Evolutionary conservation across 371 early-diverging fungal genomes (phyloP).

Genomic region (Mucor ambiguus): DNA sequence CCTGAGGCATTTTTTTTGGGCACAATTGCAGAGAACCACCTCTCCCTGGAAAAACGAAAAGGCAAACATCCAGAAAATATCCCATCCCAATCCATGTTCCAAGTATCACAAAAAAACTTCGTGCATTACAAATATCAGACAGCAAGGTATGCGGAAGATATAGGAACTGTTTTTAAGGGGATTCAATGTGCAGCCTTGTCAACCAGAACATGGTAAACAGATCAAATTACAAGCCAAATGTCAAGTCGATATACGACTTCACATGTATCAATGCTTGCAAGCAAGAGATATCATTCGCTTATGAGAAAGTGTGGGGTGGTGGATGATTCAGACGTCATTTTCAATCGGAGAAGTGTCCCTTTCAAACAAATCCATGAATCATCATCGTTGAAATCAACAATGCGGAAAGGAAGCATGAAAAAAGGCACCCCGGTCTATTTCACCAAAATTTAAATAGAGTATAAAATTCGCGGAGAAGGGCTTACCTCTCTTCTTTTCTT

Average conservation of each 20-base stretch:
- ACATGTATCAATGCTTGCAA: neutral
- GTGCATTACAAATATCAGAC: neutral
- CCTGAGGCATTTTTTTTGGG: no score
- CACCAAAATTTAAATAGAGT: neutral
- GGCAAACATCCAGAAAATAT: neutral
- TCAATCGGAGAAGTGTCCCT: conserved; percentile 7
- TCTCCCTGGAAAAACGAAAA: neutral
- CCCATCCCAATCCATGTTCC: neutral
- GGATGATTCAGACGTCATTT: conserved; percentile 2
- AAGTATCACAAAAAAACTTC: neutral
- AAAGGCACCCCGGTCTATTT: conserved; percentile 16
- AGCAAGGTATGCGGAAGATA: neutral
- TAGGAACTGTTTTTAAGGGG: neutral
- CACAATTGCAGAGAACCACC: neutral
- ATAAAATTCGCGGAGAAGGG: conserved; percentile 8
- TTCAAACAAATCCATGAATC: neutral
- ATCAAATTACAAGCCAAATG: neutral
- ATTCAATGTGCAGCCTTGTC: neutral
- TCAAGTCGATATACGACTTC: neutral
- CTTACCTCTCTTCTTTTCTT: conserved; percentile 15
- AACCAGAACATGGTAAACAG: neutral
- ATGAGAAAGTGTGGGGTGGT: conserved; percentile 1
- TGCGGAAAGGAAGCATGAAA: conserved; percentile 4
- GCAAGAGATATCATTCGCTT: conserved; percentile 1
- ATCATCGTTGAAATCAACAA: conserved; percentile 1